A percentile compares a stretch with the other conserved stretches of the same genome.
Conservation (phyloP, 371 early-diverging fungal species). For the Chytridiales sp. region DNA sequence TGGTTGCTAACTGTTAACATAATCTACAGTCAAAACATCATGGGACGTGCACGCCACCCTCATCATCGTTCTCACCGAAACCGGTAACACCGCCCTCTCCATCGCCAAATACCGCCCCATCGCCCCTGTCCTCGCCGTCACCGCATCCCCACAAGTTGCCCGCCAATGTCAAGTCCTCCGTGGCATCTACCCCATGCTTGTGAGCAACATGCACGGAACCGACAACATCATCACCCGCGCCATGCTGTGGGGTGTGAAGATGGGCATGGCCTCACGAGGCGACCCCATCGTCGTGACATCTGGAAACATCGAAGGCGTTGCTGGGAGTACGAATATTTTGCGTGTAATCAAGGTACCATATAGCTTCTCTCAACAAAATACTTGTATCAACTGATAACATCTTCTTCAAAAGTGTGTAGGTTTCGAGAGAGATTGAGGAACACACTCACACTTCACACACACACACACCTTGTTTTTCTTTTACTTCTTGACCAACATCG, state of each 20-base stretch:
- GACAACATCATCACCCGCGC: constrained; percentile 50
- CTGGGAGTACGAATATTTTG: constrained; percentile 50
- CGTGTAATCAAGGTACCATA: constrained; percentile 46
- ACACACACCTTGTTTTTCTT: too few species aligned
- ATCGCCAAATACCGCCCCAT: constrained; percentile 54
- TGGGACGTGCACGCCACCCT: constrained; percentile 53
- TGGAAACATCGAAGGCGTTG: constrained; percentile 39
- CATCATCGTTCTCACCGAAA: constrained; percentile 50
- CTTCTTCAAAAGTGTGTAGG: constrained; percentile 32
- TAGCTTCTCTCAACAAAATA: too few species aligned
- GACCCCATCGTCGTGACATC: constrained; percentile 51
- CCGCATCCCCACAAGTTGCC: constrained; percentile 42
- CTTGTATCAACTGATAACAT: too few species aligned
- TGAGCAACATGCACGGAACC: constrained; percentile 44
- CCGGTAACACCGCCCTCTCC: constrained; percentile 46
- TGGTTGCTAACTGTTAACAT: not conserved
- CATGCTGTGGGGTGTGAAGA: constrained; percentile 53
- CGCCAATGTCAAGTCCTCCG: constrained; percentile 48
- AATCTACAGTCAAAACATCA: constrained; percentile 39
- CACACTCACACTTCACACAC: too few species aligned
- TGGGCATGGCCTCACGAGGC: constrained; percentile 48
- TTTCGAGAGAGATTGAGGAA: constrained; percentile 27
- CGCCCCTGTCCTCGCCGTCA: constrained; percentile 53
- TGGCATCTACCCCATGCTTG: constrained; percentile 52
- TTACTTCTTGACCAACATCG: too few species aligned